Base-by-base conservation (phyloP, 2,329 filamentous ascomycete species). In the Kalaharituber pfeilii region DNA sequence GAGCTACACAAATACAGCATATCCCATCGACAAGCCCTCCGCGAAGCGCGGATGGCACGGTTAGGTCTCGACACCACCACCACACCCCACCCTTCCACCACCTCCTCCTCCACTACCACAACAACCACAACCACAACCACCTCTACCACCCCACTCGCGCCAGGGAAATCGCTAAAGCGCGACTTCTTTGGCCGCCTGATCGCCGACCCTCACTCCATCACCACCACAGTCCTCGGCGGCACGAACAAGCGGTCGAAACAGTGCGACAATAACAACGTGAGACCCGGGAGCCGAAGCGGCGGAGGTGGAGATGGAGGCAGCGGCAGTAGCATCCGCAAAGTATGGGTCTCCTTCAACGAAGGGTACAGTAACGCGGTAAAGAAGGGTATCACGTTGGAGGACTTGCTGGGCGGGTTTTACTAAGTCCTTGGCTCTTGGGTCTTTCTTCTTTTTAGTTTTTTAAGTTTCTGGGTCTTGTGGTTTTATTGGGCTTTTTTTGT, bases 281-380 rank as follows among this genome's bases (percentile, higher is more conserved):
- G 65, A 69, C 7, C 72, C 73, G 44, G 70, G 66, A 9, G 70
- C 70, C 54, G 65, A 56, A 25, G 58, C 56, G 44, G 53, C 47
- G 53, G 57, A 54, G 52, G 63, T 61, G 57, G 69, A 66, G 60
- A 65, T 60, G 52, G 63, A 53, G 24, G 66, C 63, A 49, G 66
- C 63, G 33, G 66, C 62, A 66, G 68, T 44, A 68, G 72, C 54
- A 75, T 75, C 49, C 75, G 73, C 50, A 77, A 81, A 62, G 82
- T 88, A 3, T 94, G 87, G 87, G 80, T 94, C 42, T 89, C 79
- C 59, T 95, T 81, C 67, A 81, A 94, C 64, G 88, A 95, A 70
- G 88, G 88, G 0, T 80, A 86, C 66, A 91, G 86, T 54, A 94
- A 95, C 73, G 88, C 88, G 9, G 88, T 95, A 57, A 76, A 84